Conservation (phyloP, 805 yeast species). For the Ogataea pilisensis region DNA sequence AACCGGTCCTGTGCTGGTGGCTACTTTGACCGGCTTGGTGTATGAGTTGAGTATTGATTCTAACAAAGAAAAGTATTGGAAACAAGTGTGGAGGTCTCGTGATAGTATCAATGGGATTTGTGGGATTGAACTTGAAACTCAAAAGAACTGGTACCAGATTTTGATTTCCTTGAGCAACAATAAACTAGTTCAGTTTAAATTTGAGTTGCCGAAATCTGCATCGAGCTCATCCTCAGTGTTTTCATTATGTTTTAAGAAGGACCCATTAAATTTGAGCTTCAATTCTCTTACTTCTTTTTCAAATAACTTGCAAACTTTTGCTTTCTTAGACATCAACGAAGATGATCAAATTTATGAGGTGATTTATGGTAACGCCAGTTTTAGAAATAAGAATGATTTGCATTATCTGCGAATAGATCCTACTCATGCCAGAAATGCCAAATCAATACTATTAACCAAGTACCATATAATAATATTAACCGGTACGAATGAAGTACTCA, state of each 20-base stretch:
- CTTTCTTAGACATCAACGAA: conserved; percentile 20
- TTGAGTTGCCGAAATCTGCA: conserved; percentile 7
- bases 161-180: conserved; percentile 12
- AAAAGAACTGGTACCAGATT: conserved; percentile 8
- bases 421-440: conserved; percentile 13
- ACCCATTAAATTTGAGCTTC: conserved; percentile 20
- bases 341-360: conserved; percentile 15
- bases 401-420: conserved; percentile 10
- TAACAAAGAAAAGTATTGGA: conserved; percentile 38
- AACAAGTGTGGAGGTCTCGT: conserved; percentile 36
- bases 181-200: conserved; percentile 13
- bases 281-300: conserved; percentile 10
- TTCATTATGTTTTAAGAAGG: conserved; percentile 17
- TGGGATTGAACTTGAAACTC: conserved; percentile 5
- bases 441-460: conserved; percentile 43
- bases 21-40: conserved; percentile 45
- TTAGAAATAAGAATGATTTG: conserved; percentile 21
- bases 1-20: conserved; percentile 46
- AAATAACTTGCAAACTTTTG: conserved; percentile 12
- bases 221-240: conserved; percentile 7
- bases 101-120: conserved; percentile 13
- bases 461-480: conserved; percentile 51
- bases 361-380: conserved; percentile 17
- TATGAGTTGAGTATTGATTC: conserved; percentile 45
- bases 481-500: conserved; percentile 36